These are phyloP conservation scores for Suillus bovinus DNA, from an alignment of 768 basidiomycete species.

Conservation along the genomic window DNA sequence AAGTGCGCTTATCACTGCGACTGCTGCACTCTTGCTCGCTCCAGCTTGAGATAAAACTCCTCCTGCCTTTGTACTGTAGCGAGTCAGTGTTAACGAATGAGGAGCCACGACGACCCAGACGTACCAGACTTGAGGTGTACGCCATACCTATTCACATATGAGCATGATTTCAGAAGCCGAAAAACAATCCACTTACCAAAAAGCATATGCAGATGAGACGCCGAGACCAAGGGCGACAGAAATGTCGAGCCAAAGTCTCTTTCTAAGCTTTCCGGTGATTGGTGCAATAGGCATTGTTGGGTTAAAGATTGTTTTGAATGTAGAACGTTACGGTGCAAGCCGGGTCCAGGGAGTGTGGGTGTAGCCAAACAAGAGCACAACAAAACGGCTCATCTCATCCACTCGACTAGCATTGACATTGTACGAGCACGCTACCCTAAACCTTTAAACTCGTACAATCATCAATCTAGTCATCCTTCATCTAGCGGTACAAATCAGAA, in stretches of 20 bases:
- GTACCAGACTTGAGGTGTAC: constrained; percentile 73
- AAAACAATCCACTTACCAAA: constrained; percentile 63
- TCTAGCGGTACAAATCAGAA: constrained; percentile 6
- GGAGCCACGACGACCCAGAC: constrained; percentile 24
- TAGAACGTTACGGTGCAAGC: constrained; percentile 29
- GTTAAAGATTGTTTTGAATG: constrained; percentile 20
- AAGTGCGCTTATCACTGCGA: not conserved
- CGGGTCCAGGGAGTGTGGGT: constrained; percentile 18
- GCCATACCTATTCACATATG: constrained; percentile 66
- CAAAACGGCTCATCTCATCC: constrained; percentile 21
- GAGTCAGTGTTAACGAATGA: constrained; percentile 13
- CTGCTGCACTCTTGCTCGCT: constrained; percentile 47
- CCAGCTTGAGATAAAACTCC: constrained; percentile 83
- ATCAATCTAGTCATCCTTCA: constrained; percentile 3
- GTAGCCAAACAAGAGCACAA: constrained; percentile 34
- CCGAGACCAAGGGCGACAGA: constrained; percentile 77
- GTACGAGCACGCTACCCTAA: not conserved
- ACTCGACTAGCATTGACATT: constrained; percentile 14
- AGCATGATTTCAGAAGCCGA: constrained; percentile 24
- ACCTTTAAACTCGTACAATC: not conserved
- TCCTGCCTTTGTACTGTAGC: constrained; percentile 76
- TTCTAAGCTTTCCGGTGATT: constrained; percentile 92
- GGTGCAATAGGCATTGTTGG: constrained; percentile 79
- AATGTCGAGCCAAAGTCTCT: constrained; percentile 87
- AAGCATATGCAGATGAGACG: constrained; percentile 69